Conservation (phyloP, 1,139 yeast genomes). For the Candida tetrigidarum region DNA sequence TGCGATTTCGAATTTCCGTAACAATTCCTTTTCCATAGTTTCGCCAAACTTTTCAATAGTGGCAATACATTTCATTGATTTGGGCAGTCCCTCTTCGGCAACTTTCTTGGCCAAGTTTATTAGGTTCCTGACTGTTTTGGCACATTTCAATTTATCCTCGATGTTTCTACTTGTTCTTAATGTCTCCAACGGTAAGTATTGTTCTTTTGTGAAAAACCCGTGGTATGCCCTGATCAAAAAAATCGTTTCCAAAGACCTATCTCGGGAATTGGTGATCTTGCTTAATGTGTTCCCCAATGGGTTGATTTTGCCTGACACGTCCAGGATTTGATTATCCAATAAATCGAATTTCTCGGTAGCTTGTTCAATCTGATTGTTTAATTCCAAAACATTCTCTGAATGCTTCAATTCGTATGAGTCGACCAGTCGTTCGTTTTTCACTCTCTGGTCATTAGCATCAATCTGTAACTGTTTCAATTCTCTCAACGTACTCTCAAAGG, state of each 20-base stretch:
- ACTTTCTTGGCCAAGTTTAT: conserved; percentile 66
- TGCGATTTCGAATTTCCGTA: conserved; percentile 61
- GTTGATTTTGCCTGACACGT: conserved; percentile 64
- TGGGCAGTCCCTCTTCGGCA: conserved; percentile 53
- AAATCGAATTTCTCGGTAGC: conserved; percentile 53
- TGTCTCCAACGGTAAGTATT: conserved; percentile 64
- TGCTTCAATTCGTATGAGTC: conserved; percentile 68
- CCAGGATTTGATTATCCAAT: conserved; percentile 63
- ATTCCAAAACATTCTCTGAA: conserved; percentile 62
- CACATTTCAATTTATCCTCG: conserved; percentile 66
- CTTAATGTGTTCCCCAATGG: conserved; percentile 78
- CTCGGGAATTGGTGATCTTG: conserved; percentile 75
- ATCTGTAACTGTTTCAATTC: conserved; percentile 65
- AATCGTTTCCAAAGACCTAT: conserved; percentile 73
- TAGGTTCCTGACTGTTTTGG: conserved; percentile 69
- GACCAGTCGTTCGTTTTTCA: conserved; percentile 57
- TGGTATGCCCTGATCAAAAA: conserved; percentile 79
- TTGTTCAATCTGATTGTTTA: conserved; percentile 53
- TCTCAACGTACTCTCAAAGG: conserved; percentile 83
- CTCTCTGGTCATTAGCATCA: conserved; percentile 55
- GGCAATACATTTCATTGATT: conserved; percentile 53
- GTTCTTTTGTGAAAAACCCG: conserved; percentile 65
- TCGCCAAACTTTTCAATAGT: conserved; percentile 76
- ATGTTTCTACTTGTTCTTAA: conserved; percentile 45
- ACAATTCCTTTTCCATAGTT: conserved; percentile 67